phyloP scores from a whole-genome alignment of 768 basidiomycete species.

The Hypholoma sublateritium region DNA sequence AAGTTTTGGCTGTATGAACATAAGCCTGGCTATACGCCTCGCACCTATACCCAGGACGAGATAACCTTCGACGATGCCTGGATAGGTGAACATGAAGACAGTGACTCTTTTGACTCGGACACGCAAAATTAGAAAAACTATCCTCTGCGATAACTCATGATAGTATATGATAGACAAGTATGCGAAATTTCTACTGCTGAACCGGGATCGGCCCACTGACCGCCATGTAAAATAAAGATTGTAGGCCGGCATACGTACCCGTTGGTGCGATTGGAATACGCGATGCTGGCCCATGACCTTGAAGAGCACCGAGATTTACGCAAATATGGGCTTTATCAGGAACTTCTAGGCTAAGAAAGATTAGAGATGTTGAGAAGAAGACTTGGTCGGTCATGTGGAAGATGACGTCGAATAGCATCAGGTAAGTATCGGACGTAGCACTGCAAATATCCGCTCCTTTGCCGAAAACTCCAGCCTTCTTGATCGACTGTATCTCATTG shows the following conservation, averaged over 20 bases:
- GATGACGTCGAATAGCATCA: not conserved
- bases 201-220: too few relatives aligned
- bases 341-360: not conserved
- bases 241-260: too few relatives aligned
- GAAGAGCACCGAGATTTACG: not conserved
- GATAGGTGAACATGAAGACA: not conserved
- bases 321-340: not conserved
- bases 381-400: not conserved
- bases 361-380: not conserved
- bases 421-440: not conserved
- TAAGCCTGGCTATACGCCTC: not conserved
- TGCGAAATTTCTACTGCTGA: too few relatives aligned
- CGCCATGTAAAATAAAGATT: too few relatives aligned
- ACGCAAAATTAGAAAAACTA: too few relatives aligned
- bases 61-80: not conserved
- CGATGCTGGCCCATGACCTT: not conserved
- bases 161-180: too few relatives aligned
- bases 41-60: slow-evolving; percentile 1
- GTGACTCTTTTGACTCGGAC: too few relatives aligned
- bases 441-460: not conserved
- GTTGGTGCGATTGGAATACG: too few relatives aligned
- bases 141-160: too few relatives aligned
- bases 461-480: not conserved
- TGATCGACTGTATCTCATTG: not conserved
- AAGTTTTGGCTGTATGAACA: slow-evolving; percentile 5